Conservation (phyloP, 192 early-diverging fungal genomes). For the Phlyctochytrium arcticum region DNA sequence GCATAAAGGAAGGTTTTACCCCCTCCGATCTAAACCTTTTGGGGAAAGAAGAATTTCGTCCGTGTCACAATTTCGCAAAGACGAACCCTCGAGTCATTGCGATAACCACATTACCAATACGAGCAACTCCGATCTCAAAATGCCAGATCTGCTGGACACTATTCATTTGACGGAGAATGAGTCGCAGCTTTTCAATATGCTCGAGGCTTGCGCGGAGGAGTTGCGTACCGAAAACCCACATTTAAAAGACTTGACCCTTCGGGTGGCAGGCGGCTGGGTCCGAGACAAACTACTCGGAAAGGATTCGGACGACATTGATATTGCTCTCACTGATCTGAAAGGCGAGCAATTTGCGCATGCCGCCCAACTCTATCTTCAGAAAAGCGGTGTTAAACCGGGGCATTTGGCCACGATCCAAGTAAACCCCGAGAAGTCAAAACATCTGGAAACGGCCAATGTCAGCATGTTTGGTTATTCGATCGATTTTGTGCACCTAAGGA, state of each 20-base stretch:
- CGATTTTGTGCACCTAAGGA: slow-evolving; percentile 96
- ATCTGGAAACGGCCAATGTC: slow-evolving; percentile 94
- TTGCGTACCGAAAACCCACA: slow-evolving; percentile 45
- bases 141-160: too few species aligned
- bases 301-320: slow-evolving; percentile 86
- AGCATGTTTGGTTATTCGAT: slow-evolving; percentile 71
- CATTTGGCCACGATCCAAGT: slow-evolving; percentile 78
- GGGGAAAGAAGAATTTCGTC: too few species aligned
- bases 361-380: slow-evolving; percentile 61
- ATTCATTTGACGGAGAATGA: slow-evolving; percentile 56
- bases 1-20: too few species aligned
- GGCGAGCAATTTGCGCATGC: slow-evolving; percentile 84
- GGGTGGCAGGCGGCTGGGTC: slow-evolving; percentile 98
- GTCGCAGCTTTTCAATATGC: slow-evolving; percentile 60
- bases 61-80: too few species aligned
- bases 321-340: slow-evolving; percentile 90
- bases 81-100: too few species aligned
- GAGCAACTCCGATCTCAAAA: too few species aligned
- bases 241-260: slow-evolving; percentile 56
- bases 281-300: slow-evolving; percentile 92
- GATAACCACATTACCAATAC: too few species aligned
- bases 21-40: too few species aligned
- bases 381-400: slow-evolving; percentile 14
- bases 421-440: slow-evolving; percentile 95
- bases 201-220: slow-evolving; percentile 56